Base-by-base conservation (phyloP, 2,329 filamentous ascomycete genomes). In the Xylaria digitata region DNA sequence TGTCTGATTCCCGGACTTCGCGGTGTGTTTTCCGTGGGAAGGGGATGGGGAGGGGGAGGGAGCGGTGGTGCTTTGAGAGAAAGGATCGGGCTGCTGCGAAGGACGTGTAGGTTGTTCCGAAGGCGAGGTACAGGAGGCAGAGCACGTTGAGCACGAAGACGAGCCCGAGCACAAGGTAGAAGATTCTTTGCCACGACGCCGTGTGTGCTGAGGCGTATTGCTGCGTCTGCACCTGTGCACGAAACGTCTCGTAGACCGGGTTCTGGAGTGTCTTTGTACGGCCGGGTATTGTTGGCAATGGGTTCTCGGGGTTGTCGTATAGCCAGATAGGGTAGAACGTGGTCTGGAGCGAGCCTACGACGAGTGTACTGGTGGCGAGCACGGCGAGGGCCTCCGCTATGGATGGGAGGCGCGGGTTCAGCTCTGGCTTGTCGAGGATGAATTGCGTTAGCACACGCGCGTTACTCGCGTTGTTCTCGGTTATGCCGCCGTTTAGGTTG, bases 301-400 rank as follows among this genome's bases (percentile, higher is more conserved):
- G 26, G 26, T 26, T 2, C 78, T 1, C 78, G 71, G n/a, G 15
- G 17, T 73, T 0, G 76, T n/a, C 75, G 69, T 86, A 84, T 11
- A 80, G 78, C 83, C 86, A 91, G 60, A 78, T 83, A 43, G 87
- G 85, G 0, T 83, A 80, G 73, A 90, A 92, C 0, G 90, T 89
- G 0, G 89, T 80, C 63, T 87, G 83, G 8, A 86, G 78, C 1
- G 88, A 80, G 8, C 86, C 84, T 49, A 89, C 82, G 8, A 94
- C 83, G 0, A 94, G 77, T 0, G 90, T 92, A 42, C 86, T 89
- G 3, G 88, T 87, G 0, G 87, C 85, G 72, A 94, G 84, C 0
- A 93, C 90, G 0, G 92, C 90, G 0, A 96, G 76, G 0, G 90
- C 89, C 77, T 96, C 92, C 0, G 88, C 89, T n/a, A 92, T 83